Evolutionary conservation across 1,284 basidiomycete genomes (phyloP).

Genomic region (Irpex sp.): DNA sequence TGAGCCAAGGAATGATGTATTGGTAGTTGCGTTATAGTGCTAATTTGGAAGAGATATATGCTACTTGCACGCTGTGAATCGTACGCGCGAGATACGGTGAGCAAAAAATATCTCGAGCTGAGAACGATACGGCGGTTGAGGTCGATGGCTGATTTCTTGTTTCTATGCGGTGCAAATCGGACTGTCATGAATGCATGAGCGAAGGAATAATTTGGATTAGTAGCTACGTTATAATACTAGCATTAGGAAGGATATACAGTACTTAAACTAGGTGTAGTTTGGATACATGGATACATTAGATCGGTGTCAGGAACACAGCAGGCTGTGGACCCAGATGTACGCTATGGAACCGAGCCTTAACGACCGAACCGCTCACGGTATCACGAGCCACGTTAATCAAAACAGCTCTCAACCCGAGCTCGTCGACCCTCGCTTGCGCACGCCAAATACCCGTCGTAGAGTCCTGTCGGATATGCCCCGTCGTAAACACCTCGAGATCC

Average conservation of each 20-base stretch:
- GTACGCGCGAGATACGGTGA: too few species aligned
- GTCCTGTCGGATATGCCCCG: conserved; percentile 1
- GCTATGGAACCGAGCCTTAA: not conserved
- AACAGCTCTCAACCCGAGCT: not conserved
- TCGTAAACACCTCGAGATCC: conserved; percentile 17
- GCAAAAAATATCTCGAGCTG: conserved; percentile 30
- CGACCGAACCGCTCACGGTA: not conserved
- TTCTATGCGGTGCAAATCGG: not conserved
- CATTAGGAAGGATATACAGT: not conserved
- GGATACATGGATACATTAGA: not conserved
- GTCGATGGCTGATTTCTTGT: too few species aligned
- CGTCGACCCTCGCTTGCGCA: not conserved
- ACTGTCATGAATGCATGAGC: not conserved
- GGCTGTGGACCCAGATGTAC: not conserved
- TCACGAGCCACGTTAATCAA: not conserved
- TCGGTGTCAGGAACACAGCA: not conserved
- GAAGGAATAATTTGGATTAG: not conserved
- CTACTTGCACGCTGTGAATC: too few species aligned
- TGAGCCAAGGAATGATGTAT: too few species aligned
- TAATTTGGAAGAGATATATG: too few species aligned
- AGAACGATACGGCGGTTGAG: conserved; percentile 60
- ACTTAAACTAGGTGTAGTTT: not conserved
- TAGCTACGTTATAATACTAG: not conserved
- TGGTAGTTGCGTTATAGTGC: too few species aligned
- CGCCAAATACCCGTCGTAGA: not conserved